These are phyloP conservation scores for Trypanosoma caninum DNA, from an alignment of 208 protist species.

Conservation along the genomic window DNA sequence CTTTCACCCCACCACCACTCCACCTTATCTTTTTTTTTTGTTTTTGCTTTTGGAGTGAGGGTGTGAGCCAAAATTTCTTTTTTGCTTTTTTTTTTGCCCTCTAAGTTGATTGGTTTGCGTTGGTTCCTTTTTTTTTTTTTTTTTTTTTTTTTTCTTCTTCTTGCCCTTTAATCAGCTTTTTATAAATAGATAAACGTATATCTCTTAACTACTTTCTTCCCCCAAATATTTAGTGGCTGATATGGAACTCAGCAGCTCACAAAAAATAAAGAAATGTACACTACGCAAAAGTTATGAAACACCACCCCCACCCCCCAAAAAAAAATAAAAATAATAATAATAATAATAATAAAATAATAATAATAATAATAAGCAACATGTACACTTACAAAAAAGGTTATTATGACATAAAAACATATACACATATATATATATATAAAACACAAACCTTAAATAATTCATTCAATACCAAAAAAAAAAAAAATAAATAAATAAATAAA, in stretches of 20 bases:
- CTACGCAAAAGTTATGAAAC: no score
- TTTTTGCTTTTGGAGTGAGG: not conserved
- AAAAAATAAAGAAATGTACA: no score
- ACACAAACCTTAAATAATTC: not conserved
- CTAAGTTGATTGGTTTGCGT: no score
- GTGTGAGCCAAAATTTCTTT: not conserved
- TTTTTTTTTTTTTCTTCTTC: not conserved
- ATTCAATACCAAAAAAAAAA: not conserved
- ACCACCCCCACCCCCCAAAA: not conserved
- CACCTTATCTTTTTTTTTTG: constrained; percentile 1
- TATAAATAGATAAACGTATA: no score
- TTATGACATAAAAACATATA: no score
- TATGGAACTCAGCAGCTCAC: no score
- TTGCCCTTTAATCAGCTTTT: no score
- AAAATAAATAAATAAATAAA: constrained; percentile 13
- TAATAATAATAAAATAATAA: constrained; percentile 3
- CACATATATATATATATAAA: no score
- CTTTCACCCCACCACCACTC: not conserved
- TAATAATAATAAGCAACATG: no score
- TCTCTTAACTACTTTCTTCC: no score
- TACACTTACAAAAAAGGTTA: no score
- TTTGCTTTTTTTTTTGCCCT: not conserved
- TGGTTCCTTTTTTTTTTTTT: constrained; percentile 5
- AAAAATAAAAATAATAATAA: not conserved
- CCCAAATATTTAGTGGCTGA: no score